Conservation (phyloP, 202 grass and related monocot genomes). For the Setaria viridis region DNA sequence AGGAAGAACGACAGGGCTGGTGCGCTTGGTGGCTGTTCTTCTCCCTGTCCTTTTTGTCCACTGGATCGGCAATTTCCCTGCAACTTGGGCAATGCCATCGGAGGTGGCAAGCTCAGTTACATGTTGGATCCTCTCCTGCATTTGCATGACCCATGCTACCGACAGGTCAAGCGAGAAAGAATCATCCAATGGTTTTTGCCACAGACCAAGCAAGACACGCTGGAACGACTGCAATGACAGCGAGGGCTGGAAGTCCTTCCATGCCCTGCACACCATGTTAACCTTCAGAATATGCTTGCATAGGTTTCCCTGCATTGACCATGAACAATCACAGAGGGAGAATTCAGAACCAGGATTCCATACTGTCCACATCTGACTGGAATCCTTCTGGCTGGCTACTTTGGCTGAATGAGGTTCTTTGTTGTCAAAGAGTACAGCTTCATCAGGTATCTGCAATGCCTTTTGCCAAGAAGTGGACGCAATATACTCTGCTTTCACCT, state of each 20-base stretch:
- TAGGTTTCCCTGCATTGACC: conserved; percentile 91
- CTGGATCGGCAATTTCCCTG: conserved; percentile 66
- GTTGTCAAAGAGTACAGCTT: conserved; percentile 65
- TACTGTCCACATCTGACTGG: conserved; percentile 51
- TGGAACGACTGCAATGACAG: conserved; percentile 80
- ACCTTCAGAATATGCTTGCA: conserved; percentile 95
- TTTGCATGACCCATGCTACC: conserved; percentile 73
- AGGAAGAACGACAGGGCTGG: conserved; percentile 45
- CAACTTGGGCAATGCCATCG: conserved; percentile 63
- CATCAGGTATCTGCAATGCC: conserved; percentile 71
- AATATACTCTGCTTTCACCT: conserved; percentile 82
- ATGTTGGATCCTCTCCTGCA: conserved; percentile 72
- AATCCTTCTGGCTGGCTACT: conserved; percentile 76
- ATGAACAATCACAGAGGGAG: conserved; percentile 74
- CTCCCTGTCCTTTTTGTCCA: conserved; percentile 76
- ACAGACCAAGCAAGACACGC: conserved; percentile 66
- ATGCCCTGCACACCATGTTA: conserved; percentile 61
- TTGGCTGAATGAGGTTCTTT: conserved; percentile 61
- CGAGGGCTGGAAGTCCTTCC: conserved; percentile 49
- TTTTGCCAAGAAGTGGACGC: conserved; percentile 89
- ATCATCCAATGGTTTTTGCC: conserved; percentile 74
- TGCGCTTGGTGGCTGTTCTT: conserved; percentile 55
- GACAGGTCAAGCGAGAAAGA: conserved; percentile 81
- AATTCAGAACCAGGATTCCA: conserved; percentile 90
- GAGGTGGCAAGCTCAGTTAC: conserved; percentile 64